Base-by-base conservation (phyloP, 2,329 filamentous ascomycete genomes). In the Boeremia exigua region DNA sequence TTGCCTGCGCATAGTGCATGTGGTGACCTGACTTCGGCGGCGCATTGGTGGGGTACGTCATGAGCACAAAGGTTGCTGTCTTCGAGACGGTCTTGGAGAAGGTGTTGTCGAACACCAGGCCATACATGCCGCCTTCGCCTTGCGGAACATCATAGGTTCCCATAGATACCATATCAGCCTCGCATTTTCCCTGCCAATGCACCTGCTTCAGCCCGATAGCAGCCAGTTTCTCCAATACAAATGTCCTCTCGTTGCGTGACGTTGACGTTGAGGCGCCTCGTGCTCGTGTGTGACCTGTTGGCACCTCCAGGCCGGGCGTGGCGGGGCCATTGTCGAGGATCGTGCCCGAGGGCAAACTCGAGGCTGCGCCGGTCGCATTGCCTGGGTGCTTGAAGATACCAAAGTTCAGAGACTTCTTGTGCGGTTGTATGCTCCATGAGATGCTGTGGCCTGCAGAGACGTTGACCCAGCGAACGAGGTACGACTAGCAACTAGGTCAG, bases 391-490 rank as follows among this genome's bases (percentile, higher is more conserved):
- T 98, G 78, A 99, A 96, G 70, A 99, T 90, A 72, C 93, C 95
- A 75, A 99, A 96, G 79, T 98, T 97, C 77, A 99, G 89, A 56
- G 94, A 97, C 79, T 97, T 98, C 81, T 96, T 98, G 77, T 98
- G 92, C 38, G 95, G 95, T 73, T 98, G 93, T 34, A 99, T 86
- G 71, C 92, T 97, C 95, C 95, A 99, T 14, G 93, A 96, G 68
- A 99, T 92, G 46, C 93, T 96, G 76, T 96, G 89, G 49, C 90
- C 90, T 61, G 92, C 88, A 52, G 92, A 88, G 66, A 97, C 94
- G 73, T 92, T 89, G 66, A 97, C 91, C 94, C 95, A 99, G 72
- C 95, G 92, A 54, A 99, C 91, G 67, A 99, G 92, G 79, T 99
- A 99, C 62, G 92, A 96, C 95, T 98, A 63, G 49, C 48, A 38